phyloP scores from a whole-genome alignment of 2,329 filamentous ascomycete species.

The Nemania serpens region DNA sequence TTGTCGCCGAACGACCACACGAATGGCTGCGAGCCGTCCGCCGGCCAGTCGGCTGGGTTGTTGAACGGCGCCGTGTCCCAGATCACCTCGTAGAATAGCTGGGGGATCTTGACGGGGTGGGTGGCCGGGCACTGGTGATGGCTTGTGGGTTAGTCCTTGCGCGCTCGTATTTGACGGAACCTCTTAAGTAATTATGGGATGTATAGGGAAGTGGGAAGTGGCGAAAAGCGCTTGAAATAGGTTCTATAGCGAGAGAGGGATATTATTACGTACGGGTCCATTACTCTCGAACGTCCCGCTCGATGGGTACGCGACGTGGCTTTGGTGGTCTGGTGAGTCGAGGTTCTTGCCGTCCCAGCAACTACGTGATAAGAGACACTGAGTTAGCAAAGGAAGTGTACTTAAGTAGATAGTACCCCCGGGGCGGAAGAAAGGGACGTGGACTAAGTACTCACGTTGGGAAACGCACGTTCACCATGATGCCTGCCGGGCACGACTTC shows the following conservation, averaged over 20 bases:
- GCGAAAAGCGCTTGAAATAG: no score
- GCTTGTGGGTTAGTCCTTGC: no score
- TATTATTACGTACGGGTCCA: slow-evolving; percentile 37
- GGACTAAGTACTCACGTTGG: slow-evolving; percentile 44
- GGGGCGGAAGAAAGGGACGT: background rate
- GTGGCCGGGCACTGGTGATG: slow-evolving; percentile 48
- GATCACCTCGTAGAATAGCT: slow-evolving; percentile 65
- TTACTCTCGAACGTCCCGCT: slow-evolving; percentile 43
- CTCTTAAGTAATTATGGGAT: no score
- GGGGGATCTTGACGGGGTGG: slow-evolving; percentile 59
- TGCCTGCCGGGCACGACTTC: slow-evolving; percentile 53
- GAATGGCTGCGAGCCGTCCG: slow-evolving; percentile 38
- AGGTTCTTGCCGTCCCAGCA: slow-evolving; percentile 59
- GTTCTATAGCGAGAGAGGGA: no score
- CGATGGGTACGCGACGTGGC: slow-evolving; percentile 55
- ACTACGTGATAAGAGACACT: slow-evolving; percentile 8
- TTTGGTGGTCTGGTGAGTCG: slow-evolving; percentile 53
- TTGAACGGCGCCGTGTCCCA: slow-evolving; percentile 47
- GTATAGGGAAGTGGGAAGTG: no score
- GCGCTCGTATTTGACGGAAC: no score
- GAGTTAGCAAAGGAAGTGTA: no score
- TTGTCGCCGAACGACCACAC: slow-evolving; percentile 32
- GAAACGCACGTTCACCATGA: slow-evolving; percentile 57
- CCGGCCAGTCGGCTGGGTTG: slow-evolving; percentile 34
- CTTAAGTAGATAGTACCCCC: no score